phyloP scores from a whole-genome alignment of 768 basidiomycete species.

The Trametes sanguinea region DNA sequence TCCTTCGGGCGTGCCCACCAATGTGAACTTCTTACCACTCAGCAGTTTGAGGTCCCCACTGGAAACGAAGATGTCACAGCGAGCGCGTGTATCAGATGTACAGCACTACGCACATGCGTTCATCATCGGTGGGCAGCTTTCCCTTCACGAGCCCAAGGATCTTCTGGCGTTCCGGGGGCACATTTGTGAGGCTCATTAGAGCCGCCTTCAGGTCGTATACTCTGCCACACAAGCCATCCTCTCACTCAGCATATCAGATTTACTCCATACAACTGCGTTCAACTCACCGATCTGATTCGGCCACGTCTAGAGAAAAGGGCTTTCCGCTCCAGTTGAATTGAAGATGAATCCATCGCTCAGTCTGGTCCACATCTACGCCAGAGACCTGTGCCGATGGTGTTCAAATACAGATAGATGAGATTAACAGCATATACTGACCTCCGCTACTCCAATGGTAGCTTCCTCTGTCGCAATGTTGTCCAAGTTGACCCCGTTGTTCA shows the following conservation, averaged over 20 bases:
- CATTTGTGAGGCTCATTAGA: slow-evolving; percentile 68
- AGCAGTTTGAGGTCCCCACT: slow-evolving; percentile 62
- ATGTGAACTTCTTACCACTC: slow-evolving; percentile 74
- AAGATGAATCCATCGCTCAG: slow-evolving; percentile 56
- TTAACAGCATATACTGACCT: not conserved
- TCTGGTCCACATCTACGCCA: not conserved
- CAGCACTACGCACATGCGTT: slow-evolving; percentile 49
- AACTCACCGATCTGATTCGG: slow-evolving; percentile 73
- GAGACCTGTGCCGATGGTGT: not conserved
- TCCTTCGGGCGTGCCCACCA: slow-evolving; percentile 84
- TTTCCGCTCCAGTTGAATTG: slow-evolving; percentile 76
- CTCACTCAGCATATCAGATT: too few species aligned
- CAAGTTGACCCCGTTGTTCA: not conserved
- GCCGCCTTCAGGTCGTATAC: slow-evolving; percentile 77
- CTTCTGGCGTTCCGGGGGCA: slow-evolving; percentile 86
- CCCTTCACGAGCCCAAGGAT: slow-evolving; percentile 84
- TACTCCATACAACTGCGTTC: too few species aligned
- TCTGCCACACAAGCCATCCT: slow-evolving; percentile 39
- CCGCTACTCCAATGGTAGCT: not conserved
- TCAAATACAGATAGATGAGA: not conserved
- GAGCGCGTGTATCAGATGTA: not conserved
- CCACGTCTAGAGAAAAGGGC: slow-evolving; percentile 62
- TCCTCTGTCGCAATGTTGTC: not conserved
- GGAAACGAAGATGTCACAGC: slow-evolving; percentile 6
- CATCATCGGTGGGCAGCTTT: slow-evolving; percentile 77